Percentiles rank a stretch among this genome's conserved stretches.
Conservation (phyloP, 192 early-diverging fungal genomes). For the Gamsiella multidivaricata region DNA sequence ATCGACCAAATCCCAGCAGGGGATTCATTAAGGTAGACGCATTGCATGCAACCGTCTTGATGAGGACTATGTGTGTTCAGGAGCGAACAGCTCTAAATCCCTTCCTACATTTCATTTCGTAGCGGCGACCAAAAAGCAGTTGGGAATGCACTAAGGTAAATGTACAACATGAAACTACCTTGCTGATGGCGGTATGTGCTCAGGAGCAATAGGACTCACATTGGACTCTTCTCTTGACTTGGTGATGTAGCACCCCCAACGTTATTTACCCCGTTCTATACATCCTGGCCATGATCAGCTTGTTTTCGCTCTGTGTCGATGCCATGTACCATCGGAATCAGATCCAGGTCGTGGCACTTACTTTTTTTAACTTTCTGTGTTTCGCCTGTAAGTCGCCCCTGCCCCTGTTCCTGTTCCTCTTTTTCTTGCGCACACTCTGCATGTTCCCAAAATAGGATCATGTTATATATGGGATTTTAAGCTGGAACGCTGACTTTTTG, state of each 20-base stretch:
- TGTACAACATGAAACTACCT: too few relatives aligned
- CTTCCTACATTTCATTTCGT: too few relatives aligned
- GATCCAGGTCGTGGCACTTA: constrained; percentile 60
- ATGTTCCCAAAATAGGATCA: constrained; percentile 15
- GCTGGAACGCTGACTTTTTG: background rate
- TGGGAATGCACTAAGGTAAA: constrained; percentile 16
- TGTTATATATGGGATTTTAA: background rate
- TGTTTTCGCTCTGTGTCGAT: constrained; percentile 46
- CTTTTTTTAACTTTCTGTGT: constrained; percentile 68
- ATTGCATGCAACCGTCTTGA: too few relatives aligned
- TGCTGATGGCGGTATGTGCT: too few relatives aligned
- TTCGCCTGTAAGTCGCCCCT: constrained; percentile 55
- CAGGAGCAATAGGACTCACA: background rate
- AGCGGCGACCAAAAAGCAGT: background rate
- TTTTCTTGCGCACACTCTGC: background rate
- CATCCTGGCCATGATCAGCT: constrained; percentile 37
- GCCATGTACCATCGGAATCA: constrained; percentile 51
- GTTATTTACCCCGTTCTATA: constrained; percentile 45
- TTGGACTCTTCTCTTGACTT: background rate
- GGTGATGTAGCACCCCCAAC: constrained; percentile 32
- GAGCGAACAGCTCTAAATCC: too few relatives aligned
- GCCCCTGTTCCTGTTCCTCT: background rate
- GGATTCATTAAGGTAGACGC: constrained; percentile 11
- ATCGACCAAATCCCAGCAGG: background rate
- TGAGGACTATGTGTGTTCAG: too few relatives aligned